Conservation (phyloP, 306 rosid species). For the Cucurbita argyrosperma region DNA sequence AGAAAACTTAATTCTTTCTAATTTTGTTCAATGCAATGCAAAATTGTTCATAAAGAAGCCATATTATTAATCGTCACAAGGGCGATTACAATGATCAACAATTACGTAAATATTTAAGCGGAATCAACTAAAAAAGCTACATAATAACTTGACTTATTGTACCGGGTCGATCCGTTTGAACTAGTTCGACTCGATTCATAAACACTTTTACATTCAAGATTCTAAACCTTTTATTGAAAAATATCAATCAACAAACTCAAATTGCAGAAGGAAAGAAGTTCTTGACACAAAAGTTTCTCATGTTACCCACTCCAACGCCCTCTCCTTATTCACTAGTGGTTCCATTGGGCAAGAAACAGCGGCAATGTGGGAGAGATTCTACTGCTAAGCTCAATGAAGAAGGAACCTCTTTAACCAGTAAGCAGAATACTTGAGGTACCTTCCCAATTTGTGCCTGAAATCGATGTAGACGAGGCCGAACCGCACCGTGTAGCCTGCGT, state of each 20-base stretch:
- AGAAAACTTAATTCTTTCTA: too few relatives aligned
- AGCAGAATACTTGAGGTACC: constrained; percentile 13
- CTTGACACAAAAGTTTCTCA: background rate
- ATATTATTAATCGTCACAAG: too few relatives aligned
- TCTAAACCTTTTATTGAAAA: background rate
- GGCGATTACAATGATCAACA: background rate
- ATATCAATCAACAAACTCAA: background rate
- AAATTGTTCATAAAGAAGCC: too few relatives aligned
- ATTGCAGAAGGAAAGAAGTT: too few relatives aligned
- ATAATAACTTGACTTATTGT: background rate
- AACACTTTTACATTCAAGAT: background rate
- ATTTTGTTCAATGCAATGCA: too few relatives aligned
- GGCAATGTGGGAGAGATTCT: background rate
- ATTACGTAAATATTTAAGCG: background rate
- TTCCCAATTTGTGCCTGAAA: background rate
- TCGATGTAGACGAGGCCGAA: constrained; percentile 16
- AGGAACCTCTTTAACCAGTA: constrained; percentile 13
- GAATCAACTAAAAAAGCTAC: background rate
- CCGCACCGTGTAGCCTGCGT: constrained; percentile 8
- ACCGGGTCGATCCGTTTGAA: background rate
- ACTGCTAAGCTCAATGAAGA: background rate
- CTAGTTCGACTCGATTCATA: background rate
- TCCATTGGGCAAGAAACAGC: background rate
- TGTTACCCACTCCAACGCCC: background rate
- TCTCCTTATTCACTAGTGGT: background rate